Conservation (phyloP, 192 early-diverging fungal species). For the Phlyctochytrium arcticum region DNA sequence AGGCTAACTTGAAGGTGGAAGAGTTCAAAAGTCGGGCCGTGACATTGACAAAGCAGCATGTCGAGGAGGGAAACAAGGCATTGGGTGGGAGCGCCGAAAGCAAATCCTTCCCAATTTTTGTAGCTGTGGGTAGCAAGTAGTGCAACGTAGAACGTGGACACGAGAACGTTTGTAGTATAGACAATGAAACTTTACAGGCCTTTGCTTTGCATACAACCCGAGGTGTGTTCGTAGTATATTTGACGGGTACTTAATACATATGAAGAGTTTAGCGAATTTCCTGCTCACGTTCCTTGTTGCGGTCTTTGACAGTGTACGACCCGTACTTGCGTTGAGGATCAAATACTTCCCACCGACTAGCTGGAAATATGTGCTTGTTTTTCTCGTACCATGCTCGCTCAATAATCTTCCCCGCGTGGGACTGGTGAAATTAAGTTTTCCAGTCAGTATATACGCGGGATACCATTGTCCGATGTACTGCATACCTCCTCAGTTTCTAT, state of each 20-base stretch:
- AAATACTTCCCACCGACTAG: slow-evolving; percentile 88
- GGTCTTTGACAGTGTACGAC: slow-evolving; percentile 61
- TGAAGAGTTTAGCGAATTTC: background rate
- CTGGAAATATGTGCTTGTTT: slow-evolving; percentile 96
- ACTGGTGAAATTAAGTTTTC: slow-evolving; percentile 39
- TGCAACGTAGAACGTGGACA: no score
- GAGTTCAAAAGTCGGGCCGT: background rate
- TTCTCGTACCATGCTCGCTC: slow-evolving; percentile 58
- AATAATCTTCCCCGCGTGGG: slow-evolving; percentile 92
- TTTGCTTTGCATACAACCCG: no score
- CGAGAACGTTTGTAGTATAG: no score
- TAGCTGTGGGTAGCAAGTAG: background rate
- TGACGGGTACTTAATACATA: no score
- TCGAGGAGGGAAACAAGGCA: background rate
- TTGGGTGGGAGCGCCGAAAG: background rate
- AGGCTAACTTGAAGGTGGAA: background rate
- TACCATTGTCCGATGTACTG: background rate
- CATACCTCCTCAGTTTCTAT: slow-evolving; percentile 83
- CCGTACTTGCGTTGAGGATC: slow-evolving; percentile 76
- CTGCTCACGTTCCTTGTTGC: slow-evolving; percentile 33
- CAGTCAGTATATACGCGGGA: background rate
- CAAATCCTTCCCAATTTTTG: background rate
- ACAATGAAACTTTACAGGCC: no score
- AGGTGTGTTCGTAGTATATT: no score
- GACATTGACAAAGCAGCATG: background rate